Conservation (phyloP, 345 rosid species). For the Alliaria petiolata region DNA sequence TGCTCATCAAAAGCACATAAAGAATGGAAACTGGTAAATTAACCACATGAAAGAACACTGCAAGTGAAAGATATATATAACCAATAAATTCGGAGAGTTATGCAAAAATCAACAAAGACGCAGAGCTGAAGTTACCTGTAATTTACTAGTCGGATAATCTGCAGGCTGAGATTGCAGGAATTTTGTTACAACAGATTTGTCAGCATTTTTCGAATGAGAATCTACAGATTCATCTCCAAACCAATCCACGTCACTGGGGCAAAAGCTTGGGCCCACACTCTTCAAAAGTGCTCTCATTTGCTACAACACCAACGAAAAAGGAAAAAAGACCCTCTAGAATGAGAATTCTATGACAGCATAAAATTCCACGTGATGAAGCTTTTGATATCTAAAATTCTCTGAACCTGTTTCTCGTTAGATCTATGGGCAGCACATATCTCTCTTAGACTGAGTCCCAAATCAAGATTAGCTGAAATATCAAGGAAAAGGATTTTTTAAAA, state of each 20-base stretch:
- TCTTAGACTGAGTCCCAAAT: conserved; percentile 79
- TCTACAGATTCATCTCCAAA: conserved; percentile 53
- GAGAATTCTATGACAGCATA: not conserved
- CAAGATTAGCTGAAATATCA: conserved; percentile 51
- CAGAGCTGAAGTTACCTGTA: conserved; percentile 55
- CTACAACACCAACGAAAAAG: conserved; percentile 42
- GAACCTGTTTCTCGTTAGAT: conserved; percentile 89
- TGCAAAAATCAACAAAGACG: conserved; percentile 2
- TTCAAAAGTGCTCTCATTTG: conserved; percentile 84
- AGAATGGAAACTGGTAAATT: not conserved
- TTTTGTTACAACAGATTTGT: conserved; percentile 73
- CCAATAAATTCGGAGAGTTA: not conserved
- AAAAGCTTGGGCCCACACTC: conserved; percentile 71
- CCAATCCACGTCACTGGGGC: conserved; percentile 79
- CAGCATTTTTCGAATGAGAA: conserved; percentile 65
- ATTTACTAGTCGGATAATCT: conserved; percentile 73
- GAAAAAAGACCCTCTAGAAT: not conserved
- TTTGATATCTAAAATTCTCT: not conserved
- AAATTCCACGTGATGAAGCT: not conserved
- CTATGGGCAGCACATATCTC: conserved; percentile 86
- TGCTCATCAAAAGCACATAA: conserved; percentile 9
- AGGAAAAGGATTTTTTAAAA: not conserved
- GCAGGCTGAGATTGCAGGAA: conserved; percentile 79
- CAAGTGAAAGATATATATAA: conserved; percentile 10
- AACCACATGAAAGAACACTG: not conserved